Evolutionary conservation across 2,329 filamentous ascomycete species (phyloP).

Genomic region (Scortechinia acanthostroma): DNA sequence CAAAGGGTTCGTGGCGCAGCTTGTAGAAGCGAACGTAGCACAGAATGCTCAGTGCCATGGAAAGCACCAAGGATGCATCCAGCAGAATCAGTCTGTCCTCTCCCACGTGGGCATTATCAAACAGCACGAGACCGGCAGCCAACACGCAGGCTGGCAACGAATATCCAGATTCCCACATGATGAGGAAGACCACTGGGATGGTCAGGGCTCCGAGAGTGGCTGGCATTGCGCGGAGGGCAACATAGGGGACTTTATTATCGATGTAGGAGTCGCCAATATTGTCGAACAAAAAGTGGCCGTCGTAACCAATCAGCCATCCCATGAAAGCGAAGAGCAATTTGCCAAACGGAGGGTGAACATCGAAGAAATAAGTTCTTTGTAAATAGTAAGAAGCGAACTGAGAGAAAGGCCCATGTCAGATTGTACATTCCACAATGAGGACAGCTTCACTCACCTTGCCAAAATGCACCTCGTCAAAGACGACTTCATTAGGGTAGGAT

Average conservation of each 20-base stretch:
- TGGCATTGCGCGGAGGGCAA: constrained; percentile 88
- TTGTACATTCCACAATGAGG: constrained; percentile 8
- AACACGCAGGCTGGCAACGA: constrained; percentile 86
- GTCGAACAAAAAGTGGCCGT: constrained; percentile 95
- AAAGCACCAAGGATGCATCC: constrained; percentile 86
- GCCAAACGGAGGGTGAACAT: constrained; percentile 95
- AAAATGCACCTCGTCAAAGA: constrained; percentile 98
- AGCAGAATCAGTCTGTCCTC: constrained; percentile 92
- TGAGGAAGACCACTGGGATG: constrained; percentile 86
- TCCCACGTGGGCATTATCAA: constrained; percentile 96
- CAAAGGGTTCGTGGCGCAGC: constrained; percentile 79
- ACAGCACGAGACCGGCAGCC: constrained; percentile 77
- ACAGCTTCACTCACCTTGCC: constrained; percentile 69
- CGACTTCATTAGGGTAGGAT: constrained; percentile 88
- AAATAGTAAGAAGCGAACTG: constrained; percentile 78
- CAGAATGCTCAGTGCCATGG: constrained; percentile 90
- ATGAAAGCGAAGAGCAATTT: constrained; percentile 96
- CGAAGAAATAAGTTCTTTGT: constrained; percentile 97
- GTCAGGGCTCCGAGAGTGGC: constrained; percentile 87
- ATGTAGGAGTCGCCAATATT: constrained; percentile 99
- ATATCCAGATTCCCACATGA: constrained; percentile 99
- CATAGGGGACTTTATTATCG: constrained; percentile 91
- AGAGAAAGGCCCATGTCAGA: constrained; percentile 2
- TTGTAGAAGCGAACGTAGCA: constrained; percentile 98
- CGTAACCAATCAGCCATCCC: constrained; percentile 95